phyloP scores from a whole-genome alignment of 1,284 basidiomycete species.

The Pterula multifida region DNA sequence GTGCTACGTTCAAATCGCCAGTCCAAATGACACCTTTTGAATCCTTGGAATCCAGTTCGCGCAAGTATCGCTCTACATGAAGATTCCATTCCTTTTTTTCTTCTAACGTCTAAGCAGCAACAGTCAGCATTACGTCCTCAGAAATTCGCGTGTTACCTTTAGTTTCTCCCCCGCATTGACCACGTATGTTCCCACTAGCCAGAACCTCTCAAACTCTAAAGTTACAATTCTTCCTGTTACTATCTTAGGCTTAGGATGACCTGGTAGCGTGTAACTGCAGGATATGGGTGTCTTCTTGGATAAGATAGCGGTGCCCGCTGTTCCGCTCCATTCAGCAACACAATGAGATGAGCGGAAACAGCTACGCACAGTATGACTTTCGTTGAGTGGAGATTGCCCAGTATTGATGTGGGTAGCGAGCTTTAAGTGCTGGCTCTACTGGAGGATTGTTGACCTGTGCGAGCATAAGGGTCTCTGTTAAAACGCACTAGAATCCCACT shows the following conservation, averaged over 20 bases:
- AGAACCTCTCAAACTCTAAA: conserved; percentile 65
- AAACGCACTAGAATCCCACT: neutral
- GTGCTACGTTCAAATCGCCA: conserved; percentile 85
- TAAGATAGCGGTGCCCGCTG: conserved; percentile 75
- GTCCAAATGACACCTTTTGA: conserved; percentile 78
- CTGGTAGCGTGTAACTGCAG: conserved; percentile 57
- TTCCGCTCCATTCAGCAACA: neutral
- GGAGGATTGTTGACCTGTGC: conserved; percentile 55
- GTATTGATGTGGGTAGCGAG: conserved; percentile 55
- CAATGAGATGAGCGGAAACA: neutral
- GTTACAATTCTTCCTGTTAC: conserved; percentile 74
- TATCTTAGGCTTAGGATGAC: conserved; percentile 48
- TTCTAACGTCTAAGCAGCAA: conserved; percentile 43
- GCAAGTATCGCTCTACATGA: conserved; percentile 65
- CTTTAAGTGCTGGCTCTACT: conserved; percentile 40
- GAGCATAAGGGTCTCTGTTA: too few species aligned
- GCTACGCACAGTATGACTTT: conserved; percentile 56
- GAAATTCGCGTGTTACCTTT: conserved; percentile 37
- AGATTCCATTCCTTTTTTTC: conserved; percentile 68
- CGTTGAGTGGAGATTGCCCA: conserved; percentile 62
- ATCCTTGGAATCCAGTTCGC: conserved; percentile 48
- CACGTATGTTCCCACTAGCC: conserved; percentile 75
- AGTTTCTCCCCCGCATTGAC: conserved; percentile 77
- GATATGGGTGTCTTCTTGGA: conserved; percentile 67
- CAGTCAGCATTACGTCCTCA: neutral